Conservation (phyloP, 2,329 filamentous ascomycete genomes). For the Fusarium oxysporum region DNA sequence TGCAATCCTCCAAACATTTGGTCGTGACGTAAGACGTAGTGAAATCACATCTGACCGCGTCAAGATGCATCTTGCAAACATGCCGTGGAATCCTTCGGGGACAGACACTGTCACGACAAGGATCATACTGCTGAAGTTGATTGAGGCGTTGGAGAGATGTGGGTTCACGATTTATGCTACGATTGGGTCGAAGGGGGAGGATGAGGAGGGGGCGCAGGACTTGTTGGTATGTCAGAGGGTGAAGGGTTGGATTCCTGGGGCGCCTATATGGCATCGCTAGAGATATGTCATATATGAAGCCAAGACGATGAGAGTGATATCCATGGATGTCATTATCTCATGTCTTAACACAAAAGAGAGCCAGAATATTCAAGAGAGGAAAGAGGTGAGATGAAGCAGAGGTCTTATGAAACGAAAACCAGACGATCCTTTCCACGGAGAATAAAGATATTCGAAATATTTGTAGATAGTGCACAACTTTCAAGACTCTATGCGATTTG, state of each 20-base stretch:
- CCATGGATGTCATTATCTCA: too few species aligned
- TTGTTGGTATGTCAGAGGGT: constrained; percentile 25
- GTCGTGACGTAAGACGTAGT: not conserved
- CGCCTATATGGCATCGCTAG: constrained; percentile 29
- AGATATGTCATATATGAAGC: not conserved
- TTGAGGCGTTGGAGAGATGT: constrained; percentile 5
- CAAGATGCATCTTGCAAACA: not conserved
- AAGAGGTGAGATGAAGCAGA: too few species aligned
- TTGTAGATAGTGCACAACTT: too few species aligned
- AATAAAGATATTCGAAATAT: too few species aligned
- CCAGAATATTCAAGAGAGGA: too few species aligned
- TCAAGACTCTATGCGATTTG: too few species aligned
- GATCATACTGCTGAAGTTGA: not conserved
- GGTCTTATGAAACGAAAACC: too few species aligned
- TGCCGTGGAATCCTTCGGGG: constrained; percentile 8
- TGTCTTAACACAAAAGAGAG: too few species aligned
- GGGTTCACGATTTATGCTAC: constrained; percentile 21
- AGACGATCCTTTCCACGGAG: too few species aligned
- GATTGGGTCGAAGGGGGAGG: not conserved
- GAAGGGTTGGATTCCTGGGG: constrained; percentile 25
- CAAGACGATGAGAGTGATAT: too few species aligned
- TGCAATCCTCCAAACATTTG: not conserved
- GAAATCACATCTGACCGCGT: not conserved
- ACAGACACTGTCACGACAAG: constrained; percentile 2
- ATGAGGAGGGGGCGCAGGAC: constrained; percentile 7